Conservation (phyloP, 179 eudicot genomes). For the Silene coronaria region DNA sequence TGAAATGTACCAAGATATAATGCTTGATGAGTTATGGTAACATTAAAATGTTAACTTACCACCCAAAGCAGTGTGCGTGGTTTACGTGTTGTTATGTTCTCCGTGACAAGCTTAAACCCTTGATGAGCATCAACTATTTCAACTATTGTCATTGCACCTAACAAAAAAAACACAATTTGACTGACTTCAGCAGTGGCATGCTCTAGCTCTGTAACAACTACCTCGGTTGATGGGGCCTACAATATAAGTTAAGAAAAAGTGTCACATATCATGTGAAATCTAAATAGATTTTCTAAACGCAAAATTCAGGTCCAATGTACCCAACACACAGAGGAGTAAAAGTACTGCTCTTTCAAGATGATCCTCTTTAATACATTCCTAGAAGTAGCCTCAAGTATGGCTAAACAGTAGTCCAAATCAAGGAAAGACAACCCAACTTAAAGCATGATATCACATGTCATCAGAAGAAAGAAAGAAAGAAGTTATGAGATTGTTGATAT, state of each 20-base stretch:
- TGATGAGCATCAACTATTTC: slow-evolving; percentile 99
- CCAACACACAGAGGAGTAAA: not conserved
- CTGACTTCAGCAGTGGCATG: slow-evolving; percentile 97
- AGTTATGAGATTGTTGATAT: not conserved
- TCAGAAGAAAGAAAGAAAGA: not conserved
- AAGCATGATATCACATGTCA: not conserved
- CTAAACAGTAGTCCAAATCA: not conserved
- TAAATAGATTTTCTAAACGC: not conserved
- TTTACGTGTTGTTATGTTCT: slow-evolving; percentile 89
- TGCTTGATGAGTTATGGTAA: slow-evolving; percentile 3
- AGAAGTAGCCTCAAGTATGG: not conserved
- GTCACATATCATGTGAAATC: not conserved
- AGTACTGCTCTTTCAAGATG: not conserved
- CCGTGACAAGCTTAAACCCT: slow-evolving; percentile 90
- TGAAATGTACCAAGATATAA: not conserved
- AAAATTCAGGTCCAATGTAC: not conserved
- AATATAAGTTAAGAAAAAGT: slow-evolving; percentile 15
- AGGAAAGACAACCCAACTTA: not conserved
- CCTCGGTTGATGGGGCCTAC: slow-evolving; percentile 94
- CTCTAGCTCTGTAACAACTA: slow-evolving; percentile 72
- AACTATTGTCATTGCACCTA: slow-evolving; percentile 98
- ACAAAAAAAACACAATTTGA: slow-evolving; percentile 89
- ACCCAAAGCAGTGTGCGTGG: slow-evolving; percentile 93
- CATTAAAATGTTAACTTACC: slow-evolving; percentile 48
- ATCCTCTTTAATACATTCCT: not conserved